phyloP scores from a whole-genome alignment of 2,329 filamentous ascomycete genomes.

The Aurifilum marmelostoma region DNA sequence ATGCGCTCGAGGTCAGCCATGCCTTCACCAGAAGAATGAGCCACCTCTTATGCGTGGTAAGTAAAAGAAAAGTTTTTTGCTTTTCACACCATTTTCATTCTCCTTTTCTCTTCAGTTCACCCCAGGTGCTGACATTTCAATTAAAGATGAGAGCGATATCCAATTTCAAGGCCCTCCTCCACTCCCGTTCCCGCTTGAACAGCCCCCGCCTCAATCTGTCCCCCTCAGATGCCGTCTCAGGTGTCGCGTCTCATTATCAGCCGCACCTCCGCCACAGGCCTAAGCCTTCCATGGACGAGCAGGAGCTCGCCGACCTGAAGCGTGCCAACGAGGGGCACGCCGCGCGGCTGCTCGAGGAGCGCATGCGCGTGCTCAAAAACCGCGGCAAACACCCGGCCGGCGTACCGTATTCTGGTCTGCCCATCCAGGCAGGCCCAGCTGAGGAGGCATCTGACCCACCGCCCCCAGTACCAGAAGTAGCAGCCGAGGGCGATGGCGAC shows the following conservation, averaged over 20 bases:
- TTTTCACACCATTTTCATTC: background rate
- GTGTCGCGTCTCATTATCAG: constrained; percentile 1
- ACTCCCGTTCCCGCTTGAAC: constrained; percentile 25
- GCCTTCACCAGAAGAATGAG: constrained; percentile 91
- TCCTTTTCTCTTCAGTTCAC: background rate
- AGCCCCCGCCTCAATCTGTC: constrained; percentile 37
- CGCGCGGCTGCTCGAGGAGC: constrained; percentile 51
- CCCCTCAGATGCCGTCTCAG: constrained; percentile 36
- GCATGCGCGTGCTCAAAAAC: constrained; percentile 44
- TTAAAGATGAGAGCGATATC: constrained; percentile 78
- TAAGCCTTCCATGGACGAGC: constrained; percentile 27
- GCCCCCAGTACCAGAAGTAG: background rate
- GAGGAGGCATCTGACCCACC: background rate
- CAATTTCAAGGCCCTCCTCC: constrained; percentile 78
- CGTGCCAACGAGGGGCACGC: constrained; percentile 52
- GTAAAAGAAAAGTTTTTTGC: too few relatives aligned
- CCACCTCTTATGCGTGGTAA: constrained; percentile 73
- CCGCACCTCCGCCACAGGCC: constrained; percentile 16
- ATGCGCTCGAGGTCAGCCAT: constrained; percentile 84
- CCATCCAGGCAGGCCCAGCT: background rate
- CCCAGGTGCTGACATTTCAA: background rate
- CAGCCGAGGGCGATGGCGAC: background rate
- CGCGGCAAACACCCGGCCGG: constrained; percentile 14
- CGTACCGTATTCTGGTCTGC: background rate
- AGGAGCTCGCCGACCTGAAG: constrained; percentile 32